phyloP scores from a whole-genome alignment of 2,329 filamentous ascomycete species.

The Aspergillus luchuensis region DNA sequence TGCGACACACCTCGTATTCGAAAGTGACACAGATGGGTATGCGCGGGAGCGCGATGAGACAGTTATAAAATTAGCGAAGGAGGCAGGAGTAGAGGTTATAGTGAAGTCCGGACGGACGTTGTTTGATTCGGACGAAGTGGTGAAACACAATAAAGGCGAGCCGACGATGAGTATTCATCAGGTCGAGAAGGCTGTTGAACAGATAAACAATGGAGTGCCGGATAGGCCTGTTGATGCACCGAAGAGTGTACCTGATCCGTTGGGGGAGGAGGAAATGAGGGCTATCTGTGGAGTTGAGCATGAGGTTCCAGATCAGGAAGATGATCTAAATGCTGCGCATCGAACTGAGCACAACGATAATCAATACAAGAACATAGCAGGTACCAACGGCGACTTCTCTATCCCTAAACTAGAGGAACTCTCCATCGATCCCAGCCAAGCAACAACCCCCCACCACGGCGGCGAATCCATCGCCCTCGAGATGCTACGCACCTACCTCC shows the following conservation, averaged over 20 bases:
- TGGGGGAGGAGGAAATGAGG: conserved; percentile 52
- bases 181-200: conserved; percentile 63
- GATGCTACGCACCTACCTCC: conserved; percentile 60
- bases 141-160: conserved; percentile 65
- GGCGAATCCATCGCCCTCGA: conserved; percentile 68
- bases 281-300: conserved; percentile 42
- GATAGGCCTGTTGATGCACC: conserved; percentile 64
- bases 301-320: conserved; percentile 51
- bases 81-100: conserved; percentile 70
- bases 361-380: conserved; percentile 63
- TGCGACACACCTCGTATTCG: conserved; percentile 75
- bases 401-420: conserved; percentile 72
- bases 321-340: conserved; percentile 62
- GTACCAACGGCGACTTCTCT: conserved; percentile 68
- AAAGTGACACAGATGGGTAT: conserved; percentile 77
- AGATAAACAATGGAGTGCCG: conserved; percentile 59
- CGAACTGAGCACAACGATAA: conserved; percentile 55
- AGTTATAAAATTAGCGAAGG: conserved; percentile 61
- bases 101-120: conserved; percentile 66
- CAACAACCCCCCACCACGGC: conserved; percentile 68
- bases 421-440: conserved; percentile 57
- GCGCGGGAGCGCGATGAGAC: conserved; percentile 63
- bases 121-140: conserved; percentile 72
- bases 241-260: conserved; percentile 61
- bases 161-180: conserved; percentile 75